Evolutionary conservation across 2,329 filamentous ascomycete genomes (phyloP).

Genomic region (Sphaerulina musiva): DNA sequence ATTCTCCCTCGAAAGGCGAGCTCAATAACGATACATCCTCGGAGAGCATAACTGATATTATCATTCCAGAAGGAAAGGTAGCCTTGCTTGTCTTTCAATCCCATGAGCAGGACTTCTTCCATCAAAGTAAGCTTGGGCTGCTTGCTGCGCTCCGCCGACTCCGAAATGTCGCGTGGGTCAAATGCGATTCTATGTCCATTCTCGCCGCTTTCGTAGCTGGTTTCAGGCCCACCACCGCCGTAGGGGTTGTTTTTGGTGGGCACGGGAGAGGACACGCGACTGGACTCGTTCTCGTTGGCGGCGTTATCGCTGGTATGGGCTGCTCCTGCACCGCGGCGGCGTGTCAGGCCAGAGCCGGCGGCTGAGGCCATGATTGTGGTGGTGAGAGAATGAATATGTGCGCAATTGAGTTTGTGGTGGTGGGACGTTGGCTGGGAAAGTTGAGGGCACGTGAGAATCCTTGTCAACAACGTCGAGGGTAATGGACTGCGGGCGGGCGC

Average conservation of each 20-base stretch:
- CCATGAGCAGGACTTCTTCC: constrained; percentile 94
- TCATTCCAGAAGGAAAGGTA: constrained; percentile 99
- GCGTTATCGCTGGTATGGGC: constrained; percentile 51
- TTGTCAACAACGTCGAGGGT: background rate
- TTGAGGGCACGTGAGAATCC: constrained; percentile 7
- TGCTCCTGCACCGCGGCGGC: constrained; percentile 60
- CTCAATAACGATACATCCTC: constrained; percentile 97
- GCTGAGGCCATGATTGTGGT: constrained; percentile 52
- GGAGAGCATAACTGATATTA: constrained; percentile 96
- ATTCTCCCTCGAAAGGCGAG: constrained; percentile 91
- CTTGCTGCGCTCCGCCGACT: constrained; percentile 92
- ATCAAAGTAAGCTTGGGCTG: constrained; percentile 97
- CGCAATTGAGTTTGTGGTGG: constrained; percentile 7
- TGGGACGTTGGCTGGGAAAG: constrained; percentile 2
- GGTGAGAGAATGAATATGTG: background rate
- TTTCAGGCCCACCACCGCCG: constrained; percentile 55
- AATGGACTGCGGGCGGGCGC: background rate
- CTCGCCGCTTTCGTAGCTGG: constrained; percentile 76
- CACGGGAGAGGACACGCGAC: constrained; percentile 60
- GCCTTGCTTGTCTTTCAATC: constrained; percentile 97
- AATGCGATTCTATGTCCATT: constrained; percentile 99
- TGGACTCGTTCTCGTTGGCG: constrained; percentile 57
- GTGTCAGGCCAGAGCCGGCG: constrained; percentile 68
- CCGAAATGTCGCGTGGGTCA: constrained; percentile 93
- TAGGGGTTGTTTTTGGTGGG: constrained; percentile 55